phyloP scores from a whole-genome alignment of 257 asterid species.

The Salvia miltiorrhiza region DNA sequence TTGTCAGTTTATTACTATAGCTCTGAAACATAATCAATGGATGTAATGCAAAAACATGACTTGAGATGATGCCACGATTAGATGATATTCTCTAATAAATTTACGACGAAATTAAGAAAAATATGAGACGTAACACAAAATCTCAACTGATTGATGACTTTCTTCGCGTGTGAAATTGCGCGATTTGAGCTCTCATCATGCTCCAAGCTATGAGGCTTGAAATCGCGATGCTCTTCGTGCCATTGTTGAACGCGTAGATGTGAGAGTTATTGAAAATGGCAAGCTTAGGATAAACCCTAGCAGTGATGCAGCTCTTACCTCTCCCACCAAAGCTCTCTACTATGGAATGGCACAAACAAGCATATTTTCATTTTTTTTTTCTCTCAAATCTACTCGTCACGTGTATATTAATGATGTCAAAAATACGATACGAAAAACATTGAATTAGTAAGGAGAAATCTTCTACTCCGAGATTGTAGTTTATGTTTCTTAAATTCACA shows the following conservation, averaged over 20 bases:
- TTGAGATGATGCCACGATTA: background rate
- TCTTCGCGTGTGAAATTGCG: conserved; percentile 18
- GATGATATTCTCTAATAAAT: no score
- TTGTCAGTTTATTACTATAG: background rate
- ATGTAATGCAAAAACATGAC: background rate
- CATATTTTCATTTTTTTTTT: no score
- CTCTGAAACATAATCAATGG: background rate
- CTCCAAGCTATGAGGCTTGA: conserved; percentile 37
- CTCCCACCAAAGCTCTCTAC: conserved; percentile 44
- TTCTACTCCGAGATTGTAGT: no score
- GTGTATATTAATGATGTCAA: background rate
- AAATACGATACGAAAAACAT: background rate
- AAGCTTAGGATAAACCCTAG: conserved; percentile 34
- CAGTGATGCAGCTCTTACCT: conserved; percentile 37
- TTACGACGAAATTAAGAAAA: background rate
- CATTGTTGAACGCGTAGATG: conserved; percentile 34
- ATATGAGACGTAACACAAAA: background rate
- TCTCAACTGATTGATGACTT: conserved; percentile 9
- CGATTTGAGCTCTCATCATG: conserved; percentile 37
- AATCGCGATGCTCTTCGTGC: conserved; percentile 20
- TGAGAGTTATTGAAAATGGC: conserved; percentile 29
- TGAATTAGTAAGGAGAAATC: no score
- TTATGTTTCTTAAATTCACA: no score
- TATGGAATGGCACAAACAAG: conserved; percentile 29
- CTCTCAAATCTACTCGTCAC: no score